Base-by-base conservation (phyloP, 2,329 filamentous ascomycete species). In the Penicillium sp. region DNA sequence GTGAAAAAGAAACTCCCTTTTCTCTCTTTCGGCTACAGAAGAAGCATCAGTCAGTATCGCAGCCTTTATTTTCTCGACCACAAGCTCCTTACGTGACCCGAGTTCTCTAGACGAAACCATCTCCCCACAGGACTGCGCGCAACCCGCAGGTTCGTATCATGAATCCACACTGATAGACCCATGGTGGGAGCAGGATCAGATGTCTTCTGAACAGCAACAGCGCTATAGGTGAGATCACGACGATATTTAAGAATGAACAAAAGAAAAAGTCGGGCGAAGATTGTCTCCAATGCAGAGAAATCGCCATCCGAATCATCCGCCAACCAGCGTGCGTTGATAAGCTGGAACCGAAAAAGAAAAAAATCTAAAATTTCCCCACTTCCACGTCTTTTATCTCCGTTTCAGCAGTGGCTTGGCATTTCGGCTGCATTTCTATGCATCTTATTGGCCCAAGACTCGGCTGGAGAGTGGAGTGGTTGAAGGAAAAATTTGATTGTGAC, bases 91-190 rank as follows among this genome's bases (percentile, higher is more conserved):
- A 85, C 83, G 75, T 90, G 84, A 54, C 85, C 85, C 26, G 77
- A 87, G 49, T 84, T 84, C 45, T 93, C 85, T 27, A 94, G 77
- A 50, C 79, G 77, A 67, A 94, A 94, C 70, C 80, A 84, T 50
- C 73, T 71, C 45, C 85, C 85, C 42, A 87, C 73, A 22, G 72
- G 62, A 57, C 80, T 81, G 46, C 66, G 68, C 44, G 84, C 85
- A 50, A 88, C 74, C 37, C 50, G 46, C 30, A 54, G 34, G 27
- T 62, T 62, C 23, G 51, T 55, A 43, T 55, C 44, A n/a, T 51
- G 42, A 31, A 55, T 42, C 50, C 51, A 54, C 9, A 6, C 30
- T 26, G 39, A 40, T 13, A 47, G 16, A 8, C 38, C 40, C 51
- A 54, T 52, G 20, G 3, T 36, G 34, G 12, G 9, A n/a, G n/a